These are phyloP conservation scores for Irpex lacteus DNA, from an alignment of 1,284 basidiomycete species.

Conservation along the genomic window DNA sequence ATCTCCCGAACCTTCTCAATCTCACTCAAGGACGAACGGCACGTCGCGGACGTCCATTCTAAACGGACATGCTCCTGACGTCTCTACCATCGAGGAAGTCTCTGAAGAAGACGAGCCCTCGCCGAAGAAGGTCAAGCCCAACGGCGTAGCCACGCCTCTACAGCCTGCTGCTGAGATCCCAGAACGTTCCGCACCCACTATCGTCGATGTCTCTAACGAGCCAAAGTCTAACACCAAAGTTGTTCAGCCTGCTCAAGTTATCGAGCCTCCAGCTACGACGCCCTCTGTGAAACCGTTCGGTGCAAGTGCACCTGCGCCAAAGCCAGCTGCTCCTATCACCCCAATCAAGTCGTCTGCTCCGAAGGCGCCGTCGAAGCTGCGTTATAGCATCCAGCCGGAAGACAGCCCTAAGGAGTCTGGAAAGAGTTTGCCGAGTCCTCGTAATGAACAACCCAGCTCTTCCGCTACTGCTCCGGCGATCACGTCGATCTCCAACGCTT, in stretches of 20 bases:
- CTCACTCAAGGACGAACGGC: constrained; percentile 12
- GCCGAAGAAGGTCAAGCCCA: constrained; percentile 39
- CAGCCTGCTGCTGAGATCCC: background rate
- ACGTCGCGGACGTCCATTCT: constrained; percentile 10
- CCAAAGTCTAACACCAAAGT: constrained; percentile 7
- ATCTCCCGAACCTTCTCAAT: constrained; percentile 15
- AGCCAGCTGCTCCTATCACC: constrained; percentile 26
- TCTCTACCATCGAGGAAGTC: constrained; percentile 23
- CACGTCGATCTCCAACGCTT: background rate
- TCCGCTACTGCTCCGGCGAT: background rate
- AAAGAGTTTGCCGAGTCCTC: background rate
- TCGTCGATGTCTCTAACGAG: constrained; percentile 26
- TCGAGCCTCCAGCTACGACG: constrained; percentile 33
- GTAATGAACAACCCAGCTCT: background rate
- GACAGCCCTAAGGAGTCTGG: background rate
- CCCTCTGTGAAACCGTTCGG: constrained; percentile 15
- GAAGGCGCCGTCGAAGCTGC: constrained; percentile 70
- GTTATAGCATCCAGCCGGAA: constrained; percentile 58
- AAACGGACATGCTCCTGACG: constrained; percentile 8
- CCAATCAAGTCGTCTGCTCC: constrained; percentile 47
- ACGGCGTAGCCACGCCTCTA: background rate
- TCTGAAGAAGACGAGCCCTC: constrained; percentile 32
- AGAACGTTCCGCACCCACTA: background rate
- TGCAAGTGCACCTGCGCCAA: constrained; percentile 13
- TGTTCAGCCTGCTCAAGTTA: constrained; percentile 34